These are phyloP conservation scores for Suhomyces prunicola DNA, from an alignment of 805 yeast species.

Conservation along the genomic window DNA sequence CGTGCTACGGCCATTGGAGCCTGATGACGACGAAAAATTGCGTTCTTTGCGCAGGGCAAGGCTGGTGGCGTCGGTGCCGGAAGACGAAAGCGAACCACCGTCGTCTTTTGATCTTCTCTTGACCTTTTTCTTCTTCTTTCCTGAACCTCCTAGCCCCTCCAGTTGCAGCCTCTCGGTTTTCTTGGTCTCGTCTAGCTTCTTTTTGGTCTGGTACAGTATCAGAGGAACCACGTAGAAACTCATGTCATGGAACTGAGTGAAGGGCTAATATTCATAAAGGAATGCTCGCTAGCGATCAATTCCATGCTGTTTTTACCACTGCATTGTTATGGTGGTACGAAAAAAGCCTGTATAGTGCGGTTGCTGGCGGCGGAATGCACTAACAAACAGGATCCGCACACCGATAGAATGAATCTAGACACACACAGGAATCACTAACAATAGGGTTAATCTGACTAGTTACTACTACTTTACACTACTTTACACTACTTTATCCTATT, in stretches of 20 bases:
- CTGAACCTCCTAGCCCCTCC: slow-evolving; percentile 2
- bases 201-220: slow-evolving; percentile 40
- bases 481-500: too few species aligned
- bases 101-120: slow-evolving; percentile 3
- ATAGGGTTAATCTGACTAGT: too few species aligned
- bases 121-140: slow-evolving; percentile 3
- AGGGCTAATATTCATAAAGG: too few species aligned
- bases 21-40: background rate
- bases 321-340: too few species aligned
- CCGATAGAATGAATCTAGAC: too few species aligned
- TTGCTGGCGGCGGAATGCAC: background rate
- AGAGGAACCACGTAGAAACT: slow-evolving; percentile 39
- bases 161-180: slow-evolving; percentile 12
- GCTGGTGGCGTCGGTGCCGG: slow-evolving; percentile 1
- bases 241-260: slow-evolving; percentile 15
- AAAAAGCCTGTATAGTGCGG: background rate
- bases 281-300: too few species aligned
- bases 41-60: background rate
- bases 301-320: background rate
- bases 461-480: too few species aligned
- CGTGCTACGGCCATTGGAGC: background rate
- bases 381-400: background rate
- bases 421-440: too few species aligned
- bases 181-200: slow-evolving; percentile 28
- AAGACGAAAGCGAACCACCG: slow-evolving; percentile 2